phyloP scores from a whole-genome alignment of 306 rosid genomes.

The Sphenostylis stenocarpa region DNA sequence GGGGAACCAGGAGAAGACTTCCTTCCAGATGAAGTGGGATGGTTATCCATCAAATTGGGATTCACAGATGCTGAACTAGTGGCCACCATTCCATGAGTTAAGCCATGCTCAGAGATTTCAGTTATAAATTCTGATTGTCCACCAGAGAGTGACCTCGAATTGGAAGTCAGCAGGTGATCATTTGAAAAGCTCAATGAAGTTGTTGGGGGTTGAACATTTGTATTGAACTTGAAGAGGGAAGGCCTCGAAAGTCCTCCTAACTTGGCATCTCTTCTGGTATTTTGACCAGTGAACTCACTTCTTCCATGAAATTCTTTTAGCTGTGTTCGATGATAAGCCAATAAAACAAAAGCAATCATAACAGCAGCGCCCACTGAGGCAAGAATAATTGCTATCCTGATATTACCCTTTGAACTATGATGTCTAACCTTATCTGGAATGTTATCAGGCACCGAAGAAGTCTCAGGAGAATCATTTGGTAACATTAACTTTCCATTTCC shows the following conservation, averaged over 20 bases:
- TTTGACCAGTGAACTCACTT: slow-evolving; percentile 61
- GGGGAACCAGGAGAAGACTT: slow-evolving; percentile 84
- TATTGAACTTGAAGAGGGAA: slow-evolving; percentile 77
- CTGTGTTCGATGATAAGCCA: slow-evolving; percentile 85
- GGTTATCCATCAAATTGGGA: slow-evolving; percentile 67
- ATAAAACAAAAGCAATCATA: slow-evolving; percentile 85
- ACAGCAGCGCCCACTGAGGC: slow-evolving; percentile 88
- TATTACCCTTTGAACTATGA: slow-evolving; percentile 61
- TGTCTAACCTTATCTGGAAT: slow-evolving; percentile 37
- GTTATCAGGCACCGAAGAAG: slow-evolving; percentile 51
- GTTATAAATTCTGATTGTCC: slow-evolving; percentile 69
- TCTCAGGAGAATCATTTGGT: slow-evolving; percentile 28
- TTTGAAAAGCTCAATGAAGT: slow-evolving; percentile 81
- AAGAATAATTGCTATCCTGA: slow-evolving; percentile 88
- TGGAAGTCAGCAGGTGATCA: slow-evolving; percentile 80
- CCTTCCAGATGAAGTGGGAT: slow-evolving; percentile 75
- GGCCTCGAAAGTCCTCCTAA: slow-evolving; percentile 62
- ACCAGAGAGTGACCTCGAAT: slow-evolving; percentile 77
- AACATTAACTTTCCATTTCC: slow-evolving; percentile 62
- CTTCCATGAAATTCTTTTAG: slow-evolving; percentile 75
- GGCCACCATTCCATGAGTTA: slow-evolving; percentile 54
- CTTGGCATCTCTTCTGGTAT: slow-evolving; percentile 70
- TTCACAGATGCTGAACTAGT: slow-evolving; percentile 59
- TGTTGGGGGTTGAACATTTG: slow-evolving; percentile 64
- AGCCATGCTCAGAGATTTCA: slow-evolving; percentile 65